These are phyloP conservation scores for Vaccinium darrowii DNA, from an alignment of 148 eudicot genomes.

Conservation along the genomic window DNA sequence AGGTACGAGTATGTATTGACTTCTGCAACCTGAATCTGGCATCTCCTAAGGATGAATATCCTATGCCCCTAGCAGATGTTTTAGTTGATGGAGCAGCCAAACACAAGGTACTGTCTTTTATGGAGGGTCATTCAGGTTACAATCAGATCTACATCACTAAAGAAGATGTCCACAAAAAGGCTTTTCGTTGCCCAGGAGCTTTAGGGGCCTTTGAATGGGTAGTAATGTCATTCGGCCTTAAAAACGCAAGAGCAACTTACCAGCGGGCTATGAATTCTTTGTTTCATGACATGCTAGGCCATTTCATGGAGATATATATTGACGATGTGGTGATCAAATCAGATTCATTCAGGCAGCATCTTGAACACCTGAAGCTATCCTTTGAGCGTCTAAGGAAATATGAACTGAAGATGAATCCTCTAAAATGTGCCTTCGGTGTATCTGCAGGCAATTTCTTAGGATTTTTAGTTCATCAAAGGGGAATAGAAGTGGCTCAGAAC, in stretches of 20 bases:
- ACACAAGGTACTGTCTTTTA: background rate
- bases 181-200: background rate
- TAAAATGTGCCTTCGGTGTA: background rate
- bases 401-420: background rate
- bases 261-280: background rate
- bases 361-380: background rate
- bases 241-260: background rate
- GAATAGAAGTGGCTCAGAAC: background rate
- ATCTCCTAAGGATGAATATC: background rate
- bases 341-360: background rate
- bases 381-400: background rate
- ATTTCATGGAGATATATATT: background rate
- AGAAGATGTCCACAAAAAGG: no score
- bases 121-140: background rate
- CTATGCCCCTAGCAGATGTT: no score
- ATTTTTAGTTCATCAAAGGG: background rate
- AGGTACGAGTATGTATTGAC: background rate
- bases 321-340: background rate
- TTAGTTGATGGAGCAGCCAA: background rate
- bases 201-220: background rate
- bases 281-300: background rate
- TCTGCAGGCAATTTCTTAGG: background rate
- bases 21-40: background rate
- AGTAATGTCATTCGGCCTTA: background rate
- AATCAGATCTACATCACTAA: background rate